These are phyloP conservation scores for Stephania yunnanensis DNA, from an alignment of 164 flowering plant species.

Conservation along the genomic window DNA sequence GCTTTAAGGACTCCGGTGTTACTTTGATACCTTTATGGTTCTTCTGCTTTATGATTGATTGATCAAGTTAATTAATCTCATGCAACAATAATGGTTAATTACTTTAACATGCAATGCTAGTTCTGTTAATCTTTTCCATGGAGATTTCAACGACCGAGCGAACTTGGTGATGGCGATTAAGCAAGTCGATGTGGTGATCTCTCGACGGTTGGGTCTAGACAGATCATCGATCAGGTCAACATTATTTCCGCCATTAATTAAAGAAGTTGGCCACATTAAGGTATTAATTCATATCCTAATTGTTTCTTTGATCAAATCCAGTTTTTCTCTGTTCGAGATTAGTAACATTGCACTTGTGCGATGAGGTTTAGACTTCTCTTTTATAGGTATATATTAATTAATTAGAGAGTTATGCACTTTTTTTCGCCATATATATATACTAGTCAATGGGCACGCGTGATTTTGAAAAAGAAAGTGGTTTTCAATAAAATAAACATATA, in stretches of 20 bases:
- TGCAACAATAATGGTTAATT: neutral
- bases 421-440: neutral
- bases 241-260: constrained; percentile 63
- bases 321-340: neutral
- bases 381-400: no score
- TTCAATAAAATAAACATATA: no score
- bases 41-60: neutral
- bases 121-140: constrained; percentile 27
- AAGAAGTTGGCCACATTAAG: constrained; percentile 65
- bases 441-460: no score
- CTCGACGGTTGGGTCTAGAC: constrained; percentile 42
- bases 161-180: constrained; percentile 58
- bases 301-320: neutral
- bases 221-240: constrained; percentile 43
- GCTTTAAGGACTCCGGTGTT: constrained; percentile 45
- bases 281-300: constrained; percentile 12
- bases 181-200: constrained; percentile 72
- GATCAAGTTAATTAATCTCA: no score
- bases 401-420: neutral
- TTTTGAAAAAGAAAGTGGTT: no score
- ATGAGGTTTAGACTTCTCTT: neutral
- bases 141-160: constrained; percentile 55
- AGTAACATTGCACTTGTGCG: neutral
- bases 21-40: constrained; percentile 26
- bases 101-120: neutral